A percentile compares a stretch with the other conserved stretches of the same genome.
Conservation (phyloP, 495 filamentous ascomycete genomes). For the Aspergillus diversus region DNA sequence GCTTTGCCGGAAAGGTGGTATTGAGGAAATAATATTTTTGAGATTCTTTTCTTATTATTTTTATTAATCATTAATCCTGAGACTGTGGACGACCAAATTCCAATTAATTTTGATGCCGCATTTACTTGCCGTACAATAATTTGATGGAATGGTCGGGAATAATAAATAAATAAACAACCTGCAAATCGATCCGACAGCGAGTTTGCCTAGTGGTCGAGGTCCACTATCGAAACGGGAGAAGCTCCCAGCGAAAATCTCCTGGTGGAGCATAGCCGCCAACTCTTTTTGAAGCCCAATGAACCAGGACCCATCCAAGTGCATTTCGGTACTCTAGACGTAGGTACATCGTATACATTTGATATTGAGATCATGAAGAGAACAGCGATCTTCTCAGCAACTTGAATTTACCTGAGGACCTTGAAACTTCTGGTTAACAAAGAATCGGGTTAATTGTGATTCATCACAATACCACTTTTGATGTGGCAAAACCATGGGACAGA, state of each 20-base stretch:
- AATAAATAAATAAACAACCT: slow-evolving; percentile 21
- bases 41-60: not conserved
- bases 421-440: not conserved
- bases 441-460: slow-evolving; percentile 2
- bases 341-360: no score
- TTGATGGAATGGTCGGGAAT: slow-evolving; percentile 33
- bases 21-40: not conserved
- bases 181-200: slow-evolving; percentile 36
- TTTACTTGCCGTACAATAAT: slow-evolving; percentile 12
- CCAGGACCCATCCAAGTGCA: slow-evolving; percentile 5
- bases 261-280: slow-evolving; percentile 30
- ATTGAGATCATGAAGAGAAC: no score
- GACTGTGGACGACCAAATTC: slow-evolving; percentile 1
- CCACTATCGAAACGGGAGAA: slow-evolving; percentile 56
- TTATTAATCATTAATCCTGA: not conserved
- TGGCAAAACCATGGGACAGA: slow-evolving; percentile 13
- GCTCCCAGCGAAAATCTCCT: slow-evolving; percentile 40
- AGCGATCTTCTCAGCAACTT: no score
- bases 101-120: not conserved
- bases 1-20: slow-evolving; percentile 8
- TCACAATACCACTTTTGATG: not conserved
- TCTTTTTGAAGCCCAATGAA: slow-evolving; percentile 16
- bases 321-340: no score
- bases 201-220: slow-evolving; percentile 44
- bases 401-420: no score